phyloP scores from a whole-genome alignment of 2,329 filamentous ascomycete species.

The Aspergillus nomiae region DNA sequence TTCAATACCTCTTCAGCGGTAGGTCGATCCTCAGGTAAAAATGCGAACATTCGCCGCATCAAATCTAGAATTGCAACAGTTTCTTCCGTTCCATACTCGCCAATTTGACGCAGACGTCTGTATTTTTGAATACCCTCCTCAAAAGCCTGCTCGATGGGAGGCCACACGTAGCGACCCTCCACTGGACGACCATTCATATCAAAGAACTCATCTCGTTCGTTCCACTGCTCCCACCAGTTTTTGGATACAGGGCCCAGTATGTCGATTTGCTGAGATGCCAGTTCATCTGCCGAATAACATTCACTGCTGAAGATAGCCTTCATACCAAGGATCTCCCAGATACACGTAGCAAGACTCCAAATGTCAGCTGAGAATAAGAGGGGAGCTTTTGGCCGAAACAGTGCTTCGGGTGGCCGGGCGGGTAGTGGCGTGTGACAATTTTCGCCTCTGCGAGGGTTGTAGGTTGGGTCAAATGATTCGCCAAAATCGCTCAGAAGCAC shows the following conservation, averaged over 20 bases:
- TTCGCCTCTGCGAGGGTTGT: constrained; percentile 23
- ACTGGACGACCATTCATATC: too few relatives aligned
- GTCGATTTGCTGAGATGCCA: constrained; percentile 24
- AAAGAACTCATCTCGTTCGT: too few relatives aligned
- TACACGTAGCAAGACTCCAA: constrained; percentile 28
- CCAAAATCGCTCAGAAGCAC: constrained; percentile 37
- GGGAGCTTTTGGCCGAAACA: constrained; percentile 12
- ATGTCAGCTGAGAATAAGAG: constrained; percentile 30
- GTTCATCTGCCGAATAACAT: constrained; percentile 17
- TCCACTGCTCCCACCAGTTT: too few relatives aligned
- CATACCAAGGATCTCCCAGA: constrained; percentile 32
- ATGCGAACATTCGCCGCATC: too few relatives aligned
- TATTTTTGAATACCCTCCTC: too few relatives aligned
- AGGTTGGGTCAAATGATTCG: constrained; percentile 20
- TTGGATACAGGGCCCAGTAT: constrained; percentile 23
- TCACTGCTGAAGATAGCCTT: constrained; percentile 25
- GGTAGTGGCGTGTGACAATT: constrained; percentile 24
- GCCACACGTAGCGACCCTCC: too few relatives aligned
- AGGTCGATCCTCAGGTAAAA: too few relatives aligned
- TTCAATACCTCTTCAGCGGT: too few relatives aligned
- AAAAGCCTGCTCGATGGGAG: too few relatives aligned
- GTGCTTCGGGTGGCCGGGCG: constrained; percentile 18
- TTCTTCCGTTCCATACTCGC: too few relatives aligned
- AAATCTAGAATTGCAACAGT: too few relatives aligned
- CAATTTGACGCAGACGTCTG: too few relatives aligned